These are phyloP conservation scores for Periconia macrospinosa DNA, from an alignment of 2,329 filamentous ascomycete genomes.

Conservation along the genomic window DNA sequence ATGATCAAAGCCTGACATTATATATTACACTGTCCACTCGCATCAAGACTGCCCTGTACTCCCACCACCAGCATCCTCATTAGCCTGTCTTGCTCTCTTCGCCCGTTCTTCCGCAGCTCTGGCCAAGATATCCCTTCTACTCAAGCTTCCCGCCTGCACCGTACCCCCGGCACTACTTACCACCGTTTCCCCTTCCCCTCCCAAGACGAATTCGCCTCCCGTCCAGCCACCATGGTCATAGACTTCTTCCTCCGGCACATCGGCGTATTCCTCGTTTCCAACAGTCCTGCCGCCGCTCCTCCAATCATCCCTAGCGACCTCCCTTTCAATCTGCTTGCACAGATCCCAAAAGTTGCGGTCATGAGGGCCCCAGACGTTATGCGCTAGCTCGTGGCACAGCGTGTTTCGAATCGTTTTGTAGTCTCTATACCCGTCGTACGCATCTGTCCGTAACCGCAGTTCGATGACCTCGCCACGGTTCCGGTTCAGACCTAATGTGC, in stretches of 20 bases:
- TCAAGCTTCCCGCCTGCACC: conserved; percentile 54
- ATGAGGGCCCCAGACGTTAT: conserved; percentile 85
- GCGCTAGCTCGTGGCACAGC: conserved; percentile 90
- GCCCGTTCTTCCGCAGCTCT: conserved; percentile 70
- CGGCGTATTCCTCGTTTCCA: conserved; percentile 37
- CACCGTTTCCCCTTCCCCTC: conserved; percentile 16
- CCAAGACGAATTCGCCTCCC: conserved; percentile 43
- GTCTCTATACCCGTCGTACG: conserved; percentile 89
- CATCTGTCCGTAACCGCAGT: conserved; percentile 86
- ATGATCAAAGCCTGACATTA: too few species aligned
- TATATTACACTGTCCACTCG: too few species aligned
- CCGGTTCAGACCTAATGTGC: conserved; percentile 83
- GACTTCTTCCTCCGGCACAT: conserved; percentile 29
- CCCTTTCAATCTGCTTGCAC: conserved; percentile 81
- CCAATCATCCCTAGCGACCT: conserved; percentile 83
- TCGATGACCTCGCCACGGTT: conserved; percentile 91
- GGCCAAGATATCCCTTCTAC: conserved; percentile 73
- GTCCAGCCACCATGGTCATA: conserved; percentile 49
- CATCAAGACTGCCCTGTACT: too few species aligned
- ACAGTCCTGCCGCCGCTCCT: conserved; percentile 62
- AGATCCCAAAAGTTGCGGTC: conserved; percentile 88
- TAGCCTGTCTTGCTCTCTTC: conserved; percentile 52
- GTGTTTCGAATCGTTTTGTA: conserved; percentile 91
- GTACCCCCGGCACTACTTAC: conserved; percentile 25
- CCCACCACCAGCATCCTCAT: conserved; percentile 29